A percentile compares a stretch with the other conserved stretches of the same genome.
phyloP scores from a whole-genome alignment of 2,329 filamentous ascomycete species.

The Penicillium sp. region DNA sequence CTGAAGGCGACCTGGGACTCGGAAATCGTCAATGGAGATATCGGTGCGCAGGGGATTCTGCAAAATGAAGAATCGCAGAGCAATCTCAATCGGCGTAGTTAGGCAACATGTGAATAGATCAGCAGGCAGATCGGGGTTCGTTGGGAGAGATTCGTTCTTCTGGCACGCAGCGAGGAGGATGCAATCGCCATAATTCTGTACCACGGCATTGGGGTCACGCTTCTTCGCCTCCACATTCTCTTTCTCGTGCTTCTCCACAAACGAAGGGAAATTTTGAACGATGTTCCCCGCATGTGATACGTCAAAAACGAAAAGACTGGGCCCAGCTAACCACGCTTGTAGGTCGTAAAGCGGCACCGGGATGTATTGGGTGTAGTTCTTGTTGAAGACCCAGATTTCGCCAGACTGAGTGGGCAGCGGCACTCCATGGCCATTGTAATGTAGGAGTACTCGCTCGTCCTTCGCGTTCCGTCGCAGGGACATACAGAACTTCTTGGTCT shows the following conservation, averaged over 20 bases:
- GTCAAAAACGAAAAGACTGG: conserved; percentile 96
- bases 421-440: conserved; percentile 98
- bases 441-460: conserved; percentile 93
- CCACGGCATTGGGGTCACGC: conserved; percentile 69
- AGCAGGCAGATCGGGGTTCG: conserved; percentile 88
- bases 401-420: conserved; percentile 93
- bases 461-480: conserved; percentile 89
- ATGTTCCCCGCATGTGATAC: conserved; percentile 97
- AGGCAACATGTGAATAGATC: conserved; percentile 95
- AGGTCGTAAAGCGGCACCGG: conserved; percentile 93
- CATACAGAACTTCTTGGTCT: conserved; percentile 94
- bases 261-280: conserved; percentile 89
- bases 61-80: conserved; percentile 91
- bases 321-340: conserved; percentile 92
- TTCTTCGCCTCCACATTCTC: conserved; percentile 77
- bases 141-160: conserved; percentile 88
- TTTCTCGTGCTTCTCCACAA: conserved; percentile 90
- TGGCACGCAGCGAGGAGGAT: conserved; percentile 93
- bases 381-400: conserved; percentile 99
- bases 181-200: conserved; percentile 73
- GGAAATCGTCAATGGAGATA: conserved; percentile 77
- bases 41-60: conserved; percentile 76
- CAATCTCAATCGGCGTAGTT: conserved; percentile 97
- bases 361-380: conserved; percentile 98
- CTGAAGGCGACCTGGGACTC: conserved; percentile 86